Base-by-base conservation (phyloP, 1,139 yeast species). In the Hanseniaspora sp. region DNA sequence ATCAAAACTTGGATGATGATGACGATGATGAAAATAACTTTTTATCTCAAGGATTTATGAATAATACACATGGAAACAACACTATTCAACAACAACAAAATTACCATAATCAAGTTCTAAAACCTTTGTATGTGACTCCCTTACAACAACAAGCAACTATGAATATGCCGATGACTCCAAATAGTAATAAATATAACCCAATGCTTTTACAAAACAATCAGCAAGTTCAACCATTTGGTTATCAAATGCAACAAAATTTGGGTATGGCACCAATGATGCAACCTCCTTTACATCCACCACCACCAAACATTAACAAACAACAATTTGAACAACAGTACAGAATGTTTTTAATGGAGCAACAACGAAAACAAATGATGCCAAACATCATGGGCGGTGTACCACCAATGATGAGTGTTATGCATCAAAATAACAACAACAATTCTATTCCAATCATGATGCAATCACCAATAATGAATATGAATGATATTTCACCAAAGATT, bases 301-400 rank as follows among this genome's bases (percentile, higher is more conserved):
- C 42, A 11, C 45, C 45, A 41, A 41, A 23, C 15, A 28, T 28
- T 18, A 23, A 41, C 15, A n/a, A 41, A 15, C 31, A 42, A 23
- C 43, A 40, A 18, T 40, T 40, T 9, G 12, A 17, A 13, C 45
- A 42, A 9, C 45, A 42, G 23, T 42, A 42, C 17, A 29, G 45
- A n/a, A 8, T 29, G 18, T 43, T 43, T 43, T 11, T 43, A 23
- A 15, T 43, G 31, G 46, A 43, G 5, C 37, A 30, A 29, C 46
- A 43, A 43, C 31, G 37, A 43, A 30, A 31, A 5, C 47, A 42
- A 13, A 49, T 49, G 53, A 43, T 49, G 12, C 37, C 46, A 4
- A 5, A 30, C 37, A 31, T 43, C 29, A 43, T 43, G 37, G 46
- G 46, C 3, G 15, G 7, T 31, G 4, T 23, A 23, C 35, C 46